Percentiles rank a stretch among this genome's conserved stretches.
Conservation (phyloP, 345 rosid species). For the Aquilaria yunnanensis region DNA sequence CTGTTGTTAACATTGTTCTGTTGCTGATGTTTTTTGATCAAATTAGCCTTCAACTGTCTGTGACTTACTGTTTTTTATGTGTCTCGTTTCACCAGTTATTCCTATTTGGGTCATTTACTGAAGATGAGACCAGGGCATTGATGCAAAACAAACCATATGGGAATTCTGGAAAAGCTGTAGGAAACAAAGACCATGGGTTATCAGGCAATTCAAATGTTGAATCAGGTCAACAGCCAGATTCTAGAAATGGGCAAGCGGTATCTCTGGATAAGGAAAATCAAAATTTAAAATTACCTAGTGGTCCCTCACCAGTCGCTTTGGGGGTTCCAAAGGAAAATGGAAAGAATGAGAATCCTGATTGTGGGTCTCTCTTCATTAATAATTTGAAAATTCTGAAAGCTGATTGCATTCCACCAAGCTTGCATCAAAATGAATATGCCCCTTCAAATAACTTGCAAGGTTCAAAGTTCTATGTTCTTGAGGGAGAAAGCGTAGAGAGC, state of each 20-base stretch:
- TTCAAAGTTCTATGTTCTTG: conserved; percentile 48
- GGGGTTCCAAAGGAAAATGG: conserved; percentile 42
- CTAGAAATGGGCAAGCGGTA: conserved; percentile 25
- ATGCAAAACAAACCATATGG: conserved; percentile 35
- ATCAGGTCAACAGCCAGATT: conserved; percentile 19
- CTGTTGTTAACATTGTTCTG: no score
- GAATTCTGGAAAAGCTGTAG: conserved; percentile 33
- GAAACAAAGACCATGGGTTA: conserved; percentile 33
- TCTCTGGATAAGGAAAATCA: conserved; percentile 24
- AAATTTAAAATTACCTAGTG: conserved; percentile 16
- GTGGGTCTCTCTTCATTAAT: conserved; percentile 27
- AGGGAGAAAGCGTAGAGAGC: conserved; percentile 21
- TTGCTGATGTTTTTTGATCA: no score
- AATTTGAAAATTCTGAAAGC: conserved; percentile 33
- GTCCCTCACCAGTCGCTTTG: conserved; percentile 14
- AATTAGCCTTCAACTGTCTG: conserved; percentile 17
- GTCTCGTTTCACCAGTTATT: conserved; percentile 33
- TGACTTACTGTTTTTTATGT: conserved; percentile 13
- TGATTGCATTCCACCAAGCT: conserved; percentile 19
- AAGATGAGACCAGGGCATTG: conserved; percentile 71
- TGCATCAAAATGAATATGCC: conserved; percentile 36
- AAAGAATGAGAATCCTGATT: conserved; percentile 16
- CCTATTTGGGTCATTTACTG: conserved; percentile 87
- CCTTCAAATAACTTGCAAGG: conserved; percentile 27
- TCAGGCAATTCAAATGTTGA: conserved; percentile 30